Base-by-base conservation (phyloP, 768 basidiomycete genomes). In the Boletus sensibilis region DNA sequence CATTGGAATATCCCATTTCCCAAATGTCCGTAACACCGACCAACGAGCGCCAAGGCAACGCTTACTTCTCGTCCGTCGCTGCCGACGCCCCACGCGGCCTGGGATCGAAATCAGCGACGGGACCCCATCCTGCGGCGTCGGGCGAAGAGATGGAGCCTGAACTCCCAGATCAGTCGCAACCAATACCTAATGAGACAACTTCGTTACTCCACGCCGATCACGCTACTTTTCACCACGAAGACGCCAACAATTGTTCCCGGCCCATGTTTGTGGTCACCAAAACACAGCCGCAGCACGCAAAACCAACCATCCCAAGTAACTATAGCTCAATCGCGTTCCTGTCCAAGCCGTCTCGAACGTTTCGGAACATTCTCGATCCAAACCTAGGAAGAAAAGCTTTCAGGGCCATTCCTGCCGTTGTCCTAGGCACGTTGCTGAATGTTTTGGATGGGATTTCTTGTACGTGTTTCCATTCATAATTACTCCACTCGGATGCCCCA, bases 371-470 rank as follows among this genome's bases (percentile, higher is more conserved):
- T n/a, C 50, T 65, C 20, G 60, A 50, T 48, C 57, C 65, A 31
- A 59, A 68, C 56, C 14, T 70, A 1, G 60, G 57, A 29, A 47
- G 42, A 43, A 63, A 57, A 16, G 63, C 48, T 0, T 57, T 81
- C 5, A 72, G 67, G 47, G 78, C 85, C 0, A 63, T 95, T n/a
- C 94, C 95, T 1, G 90, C 93, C 0, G 92, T 95, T 4, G 67
- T 94, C 16, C 77, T 97, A 23, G 96, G 94, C 8, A 81, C 84
- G 61, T 71, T 98, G 37, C 75, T 98, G 55, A 98, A 98, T 64
- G 82, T 98, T 42, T 78, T 99, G 34, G 96, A 99, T 67, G 97
- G 94, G 11, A 86, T 99, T 50, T 92, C 90, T 42, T 98, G 88
- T 89, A 68, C 71, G 88, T 79, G 23, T 55, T 53, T 46, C 27